Evolutionary conservation across 306 rosid species (phyloP).

Genomic region (Quercus gilva): DNA sequence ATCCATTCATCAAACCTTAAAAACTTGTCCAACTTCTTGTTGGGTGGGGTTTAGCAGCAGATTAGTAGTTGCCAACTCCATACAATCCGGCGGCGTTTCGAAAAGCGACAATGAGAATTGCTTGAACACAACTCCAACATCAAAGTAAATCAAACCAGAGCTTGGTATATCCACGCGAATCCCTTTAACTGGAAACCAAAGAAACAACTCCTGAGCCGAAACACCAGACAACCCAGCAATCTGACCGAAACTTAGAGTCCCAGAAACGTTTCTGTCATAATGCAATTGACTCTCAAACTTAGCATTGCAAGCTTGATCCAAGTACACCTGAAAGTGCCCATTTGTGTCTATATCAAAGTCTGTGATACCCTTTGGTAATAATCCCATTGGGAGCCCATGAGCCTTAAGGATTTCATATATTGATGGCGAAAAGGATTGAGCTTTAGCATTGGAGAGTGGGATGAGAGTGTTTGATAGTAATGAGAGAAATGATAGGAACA

Average conservation of each 20-base stretch:
- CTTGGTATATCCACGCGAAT: slow-evolving; percentile 83
- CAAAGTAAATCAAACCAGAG: slow-evolving; percentile 78
- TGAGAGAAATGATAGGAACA: neutral
- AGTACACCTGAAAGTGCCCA: slow-evolving; percentile 54
- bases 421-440: neutral
- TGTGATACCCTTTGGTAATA: slow-evolving; percentile 64
- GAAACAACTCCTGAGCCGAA: slow-evolving; percentile 76
- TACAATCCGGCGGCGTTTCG: slow-evolving; percentile 75
- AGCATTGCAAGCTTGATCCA: slow-evolving; percentile 88
- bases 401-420: slow-evolving; percentile 60
- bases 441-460: neutral
- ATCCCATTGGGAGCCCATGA: slow-evolving; percentile 81
- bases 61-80: slow-evolving; percentile 25
- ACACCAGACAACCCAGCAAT: slow-evolving; percentile 62
- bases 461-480: neutral
- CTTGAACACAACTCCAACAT: slow-evolving; percentile 71
- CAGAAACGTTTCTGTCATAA: slow-evolving; percentile 76
- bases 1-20: slow-evolving; percentile 35
- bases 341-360: slow-evolving; percentile 44
- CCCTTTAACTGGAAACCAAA: slow-evolving; percentile 76
- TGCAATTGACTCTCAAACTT: slow-evolving; percentile 79
- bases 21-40: slow-evolving; percentile 2
- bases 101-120: slow-evolving; percentile 74
- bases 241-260: slow-evolving; percentile 55
- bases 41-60: neutral